These are phyloP conservation scores for Diutina scorzettiae DNA, from an alignment of 1,139 yeast species.

Conservation along the genomic window DNA sequence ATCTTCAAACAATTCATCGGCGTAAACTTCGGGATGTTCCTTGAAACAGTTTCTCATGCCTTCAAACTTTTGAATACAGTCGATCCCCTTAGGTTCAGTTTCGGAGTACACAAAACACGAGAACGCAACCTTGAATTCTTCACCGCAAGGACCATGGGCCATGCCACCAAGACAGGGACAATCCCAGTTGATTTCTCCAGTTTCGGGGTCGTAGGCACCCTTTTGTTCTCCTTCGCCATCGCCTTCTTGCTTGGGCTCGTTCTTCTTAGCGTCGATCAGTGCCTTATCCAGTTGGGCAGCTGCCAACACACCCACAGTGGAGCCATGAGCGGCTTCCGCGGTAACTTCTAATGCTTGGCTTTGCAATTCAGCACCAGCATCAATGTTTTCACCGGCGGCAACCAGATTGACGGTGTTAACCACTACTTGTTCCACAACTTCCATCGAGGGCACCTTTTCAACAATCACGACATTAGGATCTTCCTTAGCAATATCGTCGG, in stretches of 20 bases:
- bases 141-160: slow-evolving; percentile 99
- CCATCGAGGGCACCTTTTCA: background rate
- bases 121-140: slow-evolving; percentile 92
- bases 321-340: background rate
- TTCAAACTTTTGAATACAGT: slow-evolving; percentile 12
- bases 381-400: background rate
- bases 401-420: background rate
- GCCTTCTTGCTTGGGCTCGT: slow-evolving; percentile 12
- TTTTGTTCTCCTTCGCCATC: slow-evolving; percentile 15
- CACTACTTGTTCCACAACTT: background rate
- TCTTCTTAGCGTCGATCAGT: slow-evolving; percentile 9
- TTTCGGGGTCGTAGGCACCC: slow-evolving; percentile 90
- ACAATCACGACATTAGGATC: background rate
- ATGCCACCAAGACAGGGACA: slow-evolving; percentile 99
- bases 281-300: slow-evolving; percentile 2
- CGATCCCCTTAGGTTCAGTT: slow-evolving; percentile 45
- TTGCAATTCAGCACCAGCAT: background rate
- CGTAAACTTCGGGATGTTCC: slow-evolving; percentile 85
- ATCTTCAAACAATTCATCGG: slow-evolving; percentile 79
- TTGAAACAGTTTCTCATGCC: slow-evolving; percentile 82
- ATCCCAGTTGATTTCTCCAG: slow-evolving; percentile 99
- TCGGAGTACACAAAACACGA: slow-evolving; percentile 92
- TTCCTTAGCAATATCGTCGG: background rate
- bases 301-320: background rate
- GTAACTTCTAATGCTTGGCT: background rate